These are phyloP conservation scores for Trichosporon sp. DNA, from an alignment of 1,284 basidiomycete genomes.

Conservation along the genomic window DNA sequence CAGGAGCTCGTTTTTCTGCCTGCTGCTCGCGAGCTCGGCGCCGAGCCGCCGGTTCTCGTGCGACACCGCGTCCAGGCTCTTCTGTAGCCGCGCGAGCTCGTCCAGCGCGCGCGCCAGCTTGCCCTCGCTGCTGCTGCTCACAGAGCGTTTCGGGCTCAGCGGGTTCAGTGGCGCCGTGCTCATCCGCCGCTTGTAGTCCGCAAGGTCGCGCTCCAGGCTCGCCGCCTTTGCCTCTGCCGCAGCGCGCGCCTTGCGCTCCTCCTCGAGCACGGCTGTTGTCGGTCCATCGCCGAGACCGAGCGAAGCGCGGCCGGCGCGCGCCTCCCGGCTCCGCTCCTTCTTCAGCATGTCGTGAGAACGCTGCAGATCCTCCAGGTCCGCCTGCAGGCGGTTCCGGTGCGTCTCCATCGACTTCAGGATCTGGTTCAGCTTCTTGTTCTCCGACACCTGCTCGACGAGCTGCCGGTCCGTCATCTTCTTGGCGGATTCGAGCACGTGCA, in stretches of 20 bases:
- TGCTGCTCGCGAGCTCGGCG: slow-evolving; percentile 15
- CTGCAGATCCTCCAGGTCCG: slow-evolving; percentile 79
- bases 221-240: slow-evolving; percentile 33
- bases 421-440: slow-evolving; percentile 43
- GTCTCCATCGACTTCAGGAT: slow-evolving; percentile 41
- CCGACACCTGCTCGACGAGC: slow-evolving; percentile 59
- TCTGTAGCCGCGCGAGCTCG: slow-evolving; percentile 31
- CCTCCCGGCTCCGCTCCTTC: slow-evolving; percentile 51
- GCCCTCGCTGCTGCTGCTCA: slow-evolving; percentile 16
- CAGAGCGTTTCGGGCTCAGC: slow-evolving; percentile 18
- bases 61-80: slow-evolving; percentile 24
- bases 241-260: slow-evolving; percentile 33
- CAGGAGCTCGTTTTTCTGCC: slow-evolving; percentile 32
- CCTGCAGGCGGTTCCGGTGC: slow-evolving; percentile 59
- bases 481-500: slow-evolving; percentile 94
- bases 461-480: slow-evolving; percentile 94
- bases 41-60: slow-evolving; percentile 32
- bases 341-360: slow-evolving; percentile 72
- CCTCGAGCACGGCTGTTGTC: slow-evolving; percentile 27
- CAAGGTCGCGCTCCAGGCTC: slow-evolving; percentile 40
- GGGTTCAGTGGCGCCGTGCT: slow-evolving; percentile 26
- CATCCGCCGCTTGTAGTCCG: slow-evolving; percentile 35
- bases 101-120: slow-evolving; percentile 31
- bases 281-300: slow-evolving; percentile 38
- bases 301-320: slow-evolving; percentile 33